Evolutionary conservation across 2,329 filamentous ascomycete genomes (phyloP), one percentile per base, ranked within the genome.

Genomic region (Metarhizium brunneum): DNA sequence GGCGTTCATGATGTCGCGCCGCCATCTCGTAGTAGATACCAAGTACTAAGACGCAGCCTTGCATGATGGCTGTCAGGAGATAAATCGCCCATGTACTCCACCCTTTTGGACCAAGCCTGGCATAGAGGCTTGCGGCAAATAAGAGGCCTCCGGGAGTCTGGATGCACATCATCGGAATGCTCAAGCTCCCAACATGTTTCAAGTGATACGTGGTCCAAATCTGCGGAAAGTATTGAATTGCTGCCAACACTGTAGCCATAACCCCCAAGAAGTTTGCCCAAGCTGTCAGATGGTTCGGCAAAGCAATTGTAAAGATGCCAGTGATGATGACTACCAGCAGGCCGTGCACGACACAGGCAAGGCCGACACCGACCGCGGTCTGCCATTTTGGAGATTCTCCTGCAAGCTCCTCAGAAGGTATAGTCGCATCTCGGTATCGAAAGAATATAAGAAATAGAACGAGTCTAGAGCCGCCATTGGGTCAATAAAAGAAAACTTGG

Each of bases 71-170:
- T 0, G 92, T 96, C 53, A 97, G 78, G 48, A 96, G 78, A 66
- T 92, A 95, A 14, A 97, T 86, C 10, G 90, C 85, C 94, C 94
- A 99, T 0, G 91, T 90, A 71, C 92, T 96, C 94, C 94, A 99
- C 0, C 92, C 92, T 38, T 81, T 84, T 64, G 78, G 78, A 0
- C 94, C 94, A 20, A 96, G 79, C 49, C 94, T 82, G 7, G 82
- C 83, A 52, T 86, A 90, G 47, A 99, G 74, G 68, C 91, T 96
- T 13, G 81, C 86, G 0, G 92, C 91, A 73, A 95, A 97, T 6
- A 99, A 74, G 62, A 96, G 86, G 57, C 90, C 91, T 0, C 94
- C 94, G 0, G 94, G 94, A 0, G 92, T 96, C 70, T 99, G 94
- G 38, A 99, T 96, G 68, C 88, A 88, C 92, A 99, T 97, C 87